A percentile compares a stretch with the other conserved stretches of the same genome.
These are phyloP conservation scores for Fusarium nygamai DNA, from an alignment of 2,329 filamentous ascomycete genomes.

Conservation along the genomic window DNA sequence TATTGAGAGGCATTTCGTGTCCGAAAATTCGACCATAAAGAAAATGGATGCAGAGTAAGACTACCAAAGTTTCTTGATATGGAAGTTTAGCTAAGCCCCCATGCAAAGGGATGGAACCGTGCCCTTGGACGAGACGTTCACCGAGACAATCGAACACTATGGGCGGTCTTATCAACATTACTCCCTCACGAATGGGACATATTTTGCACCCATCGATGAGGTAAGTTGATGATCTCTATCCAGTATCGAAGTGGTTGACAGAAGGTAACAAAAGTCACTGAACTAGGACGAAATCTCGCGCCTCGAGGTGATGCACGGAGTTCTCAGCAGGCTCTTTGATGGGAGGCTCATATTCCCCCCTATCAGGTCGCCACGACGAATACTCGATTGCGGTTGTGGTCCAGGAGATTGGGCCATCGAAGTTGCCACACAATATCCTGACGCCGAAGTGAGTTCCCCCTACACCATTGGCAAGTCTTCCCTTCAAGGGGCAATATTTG, in stretches of 20 bases:
- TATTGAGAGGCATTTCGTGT: constrained; percentile 4
- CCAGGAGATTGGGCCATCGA: constrained; percentile 76
- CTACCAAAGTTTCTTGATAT: constrained; percentile 4
- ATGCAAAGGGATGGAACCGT: constrained; percentile 58
- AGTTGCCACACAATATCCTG: constrained; percentile 71
- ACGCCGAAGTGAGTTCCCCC: constrained; percentile 65
- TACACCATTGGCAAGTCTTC: background rate
- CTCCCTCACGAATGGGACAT: constrained; percentile 70
- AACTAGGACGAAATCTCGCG: constrained; percentile 75
- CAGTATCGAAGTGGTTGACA: background rate
- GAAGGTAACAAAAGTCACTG: constrained; percentile 16
- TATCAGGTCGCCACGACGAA: constrained; percentile 62
- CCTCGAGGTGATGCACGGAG: constrained; percentile 69
- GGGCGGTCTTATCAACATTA: constrained; percentile 75
- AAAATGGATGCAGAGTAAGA: constrained; percentile 49
- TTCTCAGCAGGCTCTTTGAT: constrained; percentile 73
- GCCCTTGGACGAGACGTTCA: constrained; percentile 66
- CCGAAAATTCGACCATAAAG: constrained; percentile 3
- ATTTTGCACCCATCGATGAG: constrained; percentile 77
- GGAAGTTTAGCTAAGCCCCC: constrained; percentile 37
- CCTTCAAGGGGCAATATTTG: background rate
- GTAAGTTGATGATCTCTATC: constrained; percentile 54
- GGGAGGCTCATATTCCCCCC: constrained; percentile 76
- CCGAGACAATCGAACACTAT: constrained; percentile 68
- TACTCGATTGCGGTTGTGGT: constrained; percentile 79